Percentiles rank a stretch among this genome's conserved stretches.
These are phyloP conservation scores for Ceratocystis ficicola DNA, from an alignment of 2,329 filamentous ascomycete genomes.

Conservation along the genomic window DNA sequence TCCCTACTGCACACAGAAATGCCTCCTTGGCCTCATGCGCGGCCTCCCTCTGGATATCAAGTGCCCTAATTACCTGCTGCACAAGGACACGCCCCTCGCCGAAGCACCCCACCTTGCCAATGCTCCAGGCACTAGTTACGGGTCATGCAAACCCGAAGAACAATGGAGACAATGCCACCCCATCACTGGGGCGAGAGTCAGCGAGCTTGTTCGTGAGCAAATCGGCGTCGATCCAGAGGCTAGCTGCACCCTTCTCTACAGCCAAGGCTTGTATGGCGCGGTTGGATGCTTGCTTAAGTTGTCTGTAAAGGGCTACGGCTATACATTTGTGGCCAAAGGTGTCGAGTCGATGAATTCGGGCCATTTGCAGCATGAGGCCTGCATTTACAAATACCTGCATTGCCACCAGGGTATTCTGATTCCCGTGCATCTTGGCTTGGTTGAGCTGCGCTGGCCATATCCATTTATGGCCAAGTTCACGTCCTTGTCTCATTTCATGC, in stretches of 20 bases:
- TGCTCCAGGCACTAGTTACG: not conserved
- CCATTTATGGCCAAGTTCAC: not conserved
- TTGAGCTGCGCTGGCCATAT: not conserved
- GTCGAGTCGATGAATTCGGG: not conserved
- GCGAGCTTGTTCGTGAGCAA: not conserved
- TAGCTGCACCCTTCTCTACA: not conserved
- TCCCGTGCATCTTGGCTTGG: not conserved
- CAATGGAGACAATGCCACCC: not conserved
- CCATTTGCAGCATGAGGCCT: not conserved
- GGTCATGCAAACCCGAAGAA: too few species aligned
- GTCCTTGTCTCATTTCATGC: not conserved
- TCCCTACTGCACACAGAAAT: not conserved
- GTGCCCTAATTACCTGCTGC: not conserved
- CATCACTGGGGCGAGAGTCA: not conserved
- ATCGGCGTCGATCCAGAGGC: not conserved
- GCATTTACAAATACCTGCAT: not conserved
- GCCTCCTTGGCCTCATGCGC: not conserved
- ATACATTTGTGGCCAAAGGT: not conserved
- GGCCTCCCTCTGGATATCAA: not conserved
- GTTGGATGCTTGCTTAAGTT: not conserved
- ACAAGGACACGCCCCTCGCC: not conserved
- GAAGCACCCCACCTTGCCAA: not conserved
- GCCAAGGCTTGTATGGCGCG: not conserved
- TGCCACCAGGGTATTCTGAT: not conserved
- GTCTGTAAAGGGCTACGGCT: not conserved